Evolutionary conservation across 306 rosid genomes (phyloP).

Genomic region (Glycine latifolia): DNA sequence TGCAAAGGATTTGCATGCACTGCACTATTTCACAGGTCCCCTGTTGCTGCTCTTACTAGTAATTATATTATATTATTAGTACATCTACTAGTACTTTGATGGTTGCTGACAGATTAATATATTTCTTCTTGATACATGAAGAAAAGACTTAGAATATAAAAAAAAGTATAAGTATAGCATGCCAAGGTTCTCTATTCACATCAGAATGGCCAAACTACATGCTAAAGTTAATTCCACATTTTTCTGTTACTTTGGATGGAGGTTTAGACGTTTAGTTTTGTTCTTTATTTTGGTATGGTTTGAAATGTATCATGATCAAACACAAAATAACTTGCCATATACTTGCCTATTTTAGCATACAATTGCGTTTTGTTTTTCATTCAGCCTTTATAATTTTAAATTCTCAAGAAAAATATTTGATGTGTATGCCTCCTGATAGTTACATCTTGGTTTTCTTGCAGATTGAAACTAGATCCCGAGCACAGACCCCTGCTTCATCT

Average conservation of each 20-base stretch:
- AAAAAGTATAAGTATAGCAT: slow-evolving; percentile 13
- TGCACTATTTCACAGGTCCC: neutral
- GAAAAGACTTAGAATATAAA: neutral
- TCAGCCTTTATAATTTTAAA: neutral
- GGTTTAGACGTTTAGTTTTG: neutral
- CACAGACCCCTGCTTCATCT: slow-evolving; percentile 72
- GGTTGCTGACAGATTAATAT: neutral
- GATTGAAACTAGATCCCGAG: slow-evolving; percentile 88
- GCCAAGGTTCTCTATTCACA: slow-evolving; percentile 9
- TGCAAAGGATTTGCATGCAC: neutral
- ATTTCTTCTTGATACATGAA: neutral
- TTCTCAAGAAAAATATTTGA: slow-evolving; percentile 1
- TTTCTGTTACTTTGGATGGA: slow-evolving; percentile 37
- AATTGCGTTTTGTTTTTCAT: neutral
- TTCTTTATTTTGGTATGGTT: neutral
- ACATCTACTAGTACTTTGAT: slow-evolving; percentile 2
- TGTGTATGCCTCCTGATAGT: slow-evolving; percentile 18
- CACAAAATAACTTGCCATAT: neutral
- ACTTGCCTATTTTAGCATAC: neutral
- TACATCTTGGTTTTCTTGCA: slow-evolving; percentile 49
- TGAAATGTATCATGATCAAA: neutral
- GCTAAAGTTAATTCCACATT: neutral
- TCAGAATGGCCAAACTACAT: neutral
- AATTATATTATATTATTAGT: neutral
- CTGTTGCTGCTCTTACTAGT: slow-evolving; percentile 29